Evolutionary conservation across 2,329 filamentous ascomycete genomes (phyloP).

Genomic region (Allantophomopsis cytisporea): DNA sequence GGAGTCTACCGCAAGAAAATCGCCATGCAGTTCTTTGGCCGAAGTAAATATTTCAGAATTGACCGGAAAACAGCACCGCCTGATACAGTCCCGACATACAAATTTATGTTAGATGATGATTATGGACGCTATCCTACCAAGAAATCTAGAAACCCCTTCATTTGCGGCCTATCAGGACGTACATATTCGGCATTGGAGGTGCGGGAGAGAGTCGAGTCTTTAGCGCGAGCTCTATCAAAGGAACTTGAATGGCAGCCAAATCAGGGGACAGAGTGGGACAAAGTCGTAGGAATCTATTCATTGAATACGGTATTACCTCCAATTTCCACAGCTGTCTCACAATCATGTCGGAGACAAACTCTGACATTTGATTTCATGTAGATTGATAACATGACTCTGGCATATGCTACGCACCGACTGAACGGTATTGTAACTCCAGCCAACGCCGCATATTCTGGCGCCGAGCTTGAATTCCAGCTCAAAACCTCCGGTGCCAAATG

Average conservation of each 20-base stretch:
- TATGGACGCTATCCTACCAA: conserved; percentile 52
- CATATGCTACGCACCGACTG: conserved; percentile 61
- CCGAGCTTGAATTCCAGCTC: conserved; percentile 60
- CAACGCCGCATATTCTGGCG: conserved; percentile 58
- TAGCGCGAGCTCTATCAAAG: conserved; percentile 56
- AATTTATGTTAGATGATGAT: conserved; percentile 65
- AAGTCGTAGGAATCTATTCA: conserved; percentile 65
- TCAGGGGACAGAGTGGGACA: conserved; percentile 66
- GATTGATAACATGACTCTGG: conserved; percentile 63
- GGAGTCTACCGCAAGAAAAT: too few species aligned
- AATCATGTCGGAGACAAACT: not conserved
- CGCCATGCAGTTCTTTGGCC: too few species aligned
- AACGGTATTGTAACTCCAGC: conserved; percentile 63
- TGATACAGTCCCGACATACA: conserved; percentile 58
- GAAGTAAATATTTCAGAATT: too few species aligned
- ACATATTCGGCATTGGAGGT: conserved; percentile 51
- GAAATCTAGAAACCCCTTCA: conserved; percentile 57
- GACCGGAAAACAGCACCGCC: conserved; percentile 24
- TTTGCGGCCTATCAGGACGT: conserved; percentile 60
- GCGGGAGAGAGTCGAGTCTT: conserved; percentile 47
- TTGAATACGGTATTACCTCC: conserved; percentile 53
- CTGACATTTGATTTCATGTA: conserved; percentile 16
- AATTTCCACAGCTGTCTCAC: not conserved
- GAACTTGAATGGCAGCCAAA: conserved; percentile 60
- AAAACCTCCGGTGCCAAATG: conserved; percentile 54